Evolutionary conservation across 164 flowering plant genomes (phyloP).

Genomic region (Annona squamosa): DNA sequence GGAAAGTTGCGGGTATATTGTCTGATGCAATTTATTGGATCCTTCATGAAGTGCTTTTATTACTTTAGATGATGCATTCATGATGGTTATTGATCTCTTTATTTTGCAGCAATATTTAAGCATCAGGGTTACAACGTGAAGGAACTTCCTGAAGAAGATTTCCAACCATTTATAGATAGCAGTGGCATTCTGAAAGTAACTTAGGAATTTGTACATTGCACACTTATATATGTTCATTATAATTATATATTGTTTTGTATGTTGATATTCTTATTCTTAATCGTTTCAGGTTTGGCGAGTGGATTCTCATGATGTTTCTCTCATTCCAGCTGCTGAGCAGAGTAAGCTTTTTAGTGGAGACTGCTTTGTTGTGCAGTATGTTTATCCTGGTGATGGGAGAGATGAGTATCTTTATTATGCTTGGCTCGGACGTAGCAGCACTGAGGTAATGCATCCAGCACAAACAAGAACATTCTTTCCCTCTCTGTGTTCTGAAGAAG

Average conservation of each 20-base stretch:
- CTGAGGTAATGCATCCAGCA: constrained; percentile 25
- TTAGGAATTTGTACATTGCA: not conserved
- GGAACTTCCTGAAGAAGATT: constrained; percentile 58
- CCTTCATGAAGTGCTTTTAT: not conserved
- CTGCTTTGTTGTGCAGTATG: constrained; percentile 65
- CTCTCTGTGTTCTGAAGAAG: not conserved
- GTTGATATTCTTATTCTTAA: constrained; percentile 7
- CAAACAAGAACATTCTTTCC: not conserved
- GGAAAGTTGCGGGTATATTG: constrained; percentile 70
- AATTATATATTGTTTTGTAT: constrained; percentile 3
- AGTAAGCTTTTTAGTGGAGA: constrained; percentile 59
- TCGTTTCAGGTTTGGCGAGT: constrained; percentile 66
- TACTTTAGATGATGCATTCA: not conserved
- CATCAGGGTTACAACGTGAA: constrained; percentile 59
- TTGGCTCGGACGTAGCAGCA: constrained; percentile 59
- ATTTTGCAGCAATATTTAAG: constrained; percentile 57
- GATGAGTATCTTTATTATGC: constrained; percentile 51
- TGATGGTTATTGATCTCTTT: not conserved
- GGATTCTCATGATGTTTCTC: constrained; percentile 31
- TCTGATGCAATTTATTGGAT: not conserved
- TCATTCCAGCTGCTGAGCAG: constrained; percentile 31
- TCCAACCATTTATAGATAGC: constrained; percentile 32
- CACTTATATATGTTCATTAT: not conserved
- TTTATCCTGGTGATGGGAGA: constrained; percentile 39
- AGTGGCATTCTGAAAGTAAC: constrained; percentile 44